Evolutionary conservation across 257 asterid species (phyloP), one percentile per base, ranked within the genome.

Genomic region (Striga asiatica): DNA sequence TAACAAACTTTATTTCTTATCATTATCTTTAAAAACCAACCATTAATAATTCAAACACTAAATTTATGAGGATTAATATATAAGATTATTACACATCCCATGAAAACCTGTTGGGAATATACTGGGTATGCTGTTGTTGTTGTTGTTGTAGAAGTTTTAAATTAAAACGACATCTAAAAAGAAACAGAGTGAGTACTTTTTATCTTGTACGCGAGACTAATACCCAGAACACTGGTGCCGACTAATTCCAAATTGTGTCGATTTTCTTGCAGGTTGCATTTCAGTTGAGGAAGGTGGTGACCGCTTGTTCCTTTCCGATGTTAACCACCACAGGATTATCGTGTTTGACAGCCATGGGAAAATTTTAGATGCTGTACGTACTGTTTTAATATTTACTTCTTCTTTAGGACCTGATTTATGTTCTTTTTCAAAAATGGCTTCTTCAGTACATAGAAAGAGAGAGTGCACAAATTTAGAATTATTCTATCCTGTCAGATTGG

Each of bases 271-370:
- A 91, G 98, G 81, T 69, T 81, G 96, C 76, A 80, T 87, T 72
- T 91, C 98, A 57, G 94, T 67, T 65, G 94, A 87, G 49, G 94
- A 61, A 72, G 61, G 35, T 68, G 78, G 84, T 24, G 39, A 75
- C 55, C 85, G 84, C 58, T 71, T 84, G 57, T 91, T 87, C 75
- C 80, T 91, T 66, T 91, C 98, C 60, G 96, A 91, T 67, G 77
- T 70, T 72, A 87, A 87, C 67, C 95, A 84, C 70, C 96, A 87
- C 51, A 79, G 95, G 61, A 82, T 91, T 53, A 66, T 91, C 67
- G 82, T 84, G 56, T 62, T 82, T 59, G 69, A 82, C 61, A 71
- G 66, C 53, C 42, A 47, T n/a, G 98, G 95, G 52, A 71, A 70
- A 59, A 43, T 87, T 74, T 69, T 81, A 68, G 97, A 87, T 71